Percentiles rank a stretch among this genome's conserved stretches.
Evolutionary conservation across 331 rosid genomes (phyloP).

Genomic region (Acacia pycnantha): DNA sequence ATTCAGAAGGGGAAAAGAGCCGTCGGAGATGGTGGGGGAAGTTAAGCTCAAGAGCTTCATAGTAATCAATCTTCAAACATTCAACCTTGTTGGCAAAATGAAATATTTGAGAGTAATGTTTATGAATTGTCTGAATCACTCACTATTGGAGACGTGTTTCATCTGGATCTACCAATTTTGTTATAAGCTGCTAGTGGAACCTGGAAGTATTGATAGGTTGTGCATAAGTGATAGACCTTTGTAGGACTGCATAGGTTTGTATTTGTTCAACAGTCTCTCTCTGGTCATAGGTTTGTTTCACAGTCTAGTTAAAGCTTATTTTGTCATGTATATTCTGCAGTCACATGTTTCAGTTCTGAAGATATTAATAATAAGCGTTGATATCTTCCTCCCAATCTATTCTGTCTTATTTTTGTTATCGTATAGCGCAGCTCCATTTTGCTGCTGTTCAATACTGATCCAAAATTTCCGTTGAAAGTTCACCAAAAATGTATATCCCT

Average conservation of each 20-base stretch:
- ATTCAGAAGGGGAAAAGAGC: conserved; percentile 52
- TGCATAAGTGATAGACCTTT: conserved; percentile 56
- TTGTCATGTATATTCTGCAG: conserved; percentile 41
- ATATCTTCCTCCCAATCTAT: conserved; percentile 34
- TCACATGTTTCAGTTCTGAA: conserved; percentile 28
- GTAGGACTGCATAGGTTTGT: conserved; percentile 31
- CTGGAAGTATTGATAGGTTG: conserved; percentile 41
- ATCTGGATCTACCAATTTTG: conserved; percentile 49
- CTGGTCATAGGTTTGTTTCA: conserved; percentile 25
- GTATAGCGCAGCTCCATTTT: neutral
- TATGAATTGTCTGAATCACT: conserved; percentile 21
- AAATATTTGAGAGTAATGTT: conserved; percentile 11
- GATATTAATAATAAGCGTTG: conserved; percentile 40
- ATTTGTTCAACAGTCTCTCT: neutral
- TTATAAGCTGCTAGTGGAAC: conserved; percentile 25
- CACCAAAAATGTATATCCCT: neutral
- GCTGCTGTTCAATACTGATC: neutral
- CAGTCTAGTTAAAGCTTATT: conserved; percentile 34
- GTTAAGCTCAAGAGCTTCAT: conserved; percentile 44
- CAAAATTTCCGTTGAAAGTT: neutral
- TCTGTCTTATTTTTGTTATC: neutral
- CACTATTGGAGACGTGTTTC: conserved; percentile 30
- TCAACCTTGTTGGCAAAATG: neutral
- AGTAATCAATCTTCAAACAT: conserved; percentile 26
- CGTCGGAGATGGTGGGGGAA: conserved; percentile 88